A percentile compares a stretch with the other conserved stretches of the same genome.
Evolutionary conservation across 225 moss, liverwort and hornwort species (phyloP).

Genomic region (Physcomitrellopsis africana): DNA sequence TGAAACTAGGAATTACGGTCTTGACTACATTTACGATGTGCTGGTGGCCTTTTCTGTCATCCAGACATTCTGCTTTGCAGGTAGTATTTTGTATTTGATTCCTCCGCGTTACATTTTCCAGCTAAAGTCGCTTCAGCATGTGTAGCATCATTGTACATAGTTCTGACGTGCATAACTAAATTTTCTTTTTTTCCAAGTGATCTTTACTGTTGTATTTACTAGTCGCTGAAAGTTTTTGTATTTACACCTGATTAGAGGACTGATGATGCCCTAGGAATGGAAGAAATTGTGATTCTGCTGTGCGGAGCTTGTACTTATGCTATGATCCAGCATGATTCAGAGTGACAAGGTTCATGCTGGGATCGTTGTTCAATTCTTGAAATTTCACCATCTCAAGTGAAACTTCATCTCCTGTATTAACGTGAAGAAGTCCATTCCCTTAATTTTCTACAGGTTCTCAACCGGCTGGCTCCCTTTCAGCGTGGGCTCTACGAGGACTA

Average conservation of each 20-base stretch:
- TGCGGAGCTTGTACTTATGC: no score
- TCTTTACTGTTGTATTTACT: constrained; percentile 11
- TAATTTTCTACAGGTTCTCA: constrained; percentile 59
- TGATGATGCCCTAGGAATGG: neutral
- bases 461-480: constrained; percentile 80
- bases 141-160: neutral
- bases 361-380: neutral
- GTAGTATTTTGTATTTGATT: constrained; percentile 35
- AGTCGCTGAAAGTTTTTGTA: neutral
- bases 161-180: neutral
- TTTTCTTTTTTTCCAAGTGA: neutral
- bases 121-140: neutral
- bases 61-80: constrained; percentile 64
- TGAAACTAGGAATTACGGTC: constrained; percentile 70
- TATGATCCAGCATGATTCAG: no score
- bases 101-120: neutral
- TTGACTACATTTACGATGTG: constrained; percentile 69
- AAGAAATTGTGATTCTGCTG: no score
- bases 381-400: neutral
- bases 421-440: neutral
- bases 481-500: constrained; percentile 95
- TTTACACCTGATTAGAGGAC: neutral
- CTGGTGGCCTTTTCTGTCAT: constrained; percentile 87
- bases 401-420: neutral
- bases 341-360: no score